Evolutionary conservation across 2,329 filamentous ascomycete genomes (phyloP).

Genomic region (Rhexocercosporidium sp.): DNA sequence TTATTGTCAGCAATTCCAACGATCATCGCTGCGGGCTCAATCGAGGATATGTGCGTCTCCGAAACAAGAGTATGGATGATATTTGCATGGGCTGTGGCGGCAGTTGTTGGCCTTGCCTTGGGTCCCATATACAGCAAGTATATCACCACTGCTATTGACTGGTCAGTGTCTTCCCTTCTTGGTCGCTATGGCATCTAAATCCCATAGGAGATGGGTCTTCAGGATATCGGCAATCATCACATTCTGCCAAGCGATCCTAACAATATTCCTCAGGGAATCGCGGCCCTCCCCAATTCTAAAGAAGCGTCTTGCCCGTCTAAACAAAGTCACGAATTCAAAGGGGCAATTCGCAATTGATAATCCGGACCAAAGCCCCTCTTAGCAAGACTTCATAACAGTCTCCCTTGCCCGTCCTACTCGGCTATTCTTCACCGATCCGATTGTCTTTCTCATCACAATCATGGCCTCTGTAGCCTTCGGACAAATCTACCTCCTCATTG

Average conservation of each 20-base stretch:
- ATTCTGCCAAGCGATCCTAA: conserved; percentile 42
- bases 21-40: conserved; percentile 51
- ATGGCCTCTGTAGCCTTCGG: conserved; percentile 51
- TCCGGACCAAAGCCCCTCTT: background rate
- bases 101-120: conserved; percentile 49
- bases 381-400: background rate
- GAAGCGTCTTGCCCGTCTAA: conserved; percentile 42
- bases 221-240: conserved; percentile 49
- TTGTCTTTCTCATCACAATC: conserved; percentile 49
- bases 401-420: conserved; percentile 2
- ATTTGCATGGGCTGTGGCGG: conserved; percentile 49
- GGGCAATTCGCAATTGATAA: conserved; percentile 34
- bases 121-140: conserved; percentile 52
- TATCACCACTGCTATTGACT: conserved; percentile 33
- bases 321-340: conserved; percentile 34
- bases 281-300: conserved; percentile 48
- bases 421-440: conserved; percentile 52
- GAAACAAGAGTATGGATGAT: conserved; percentile 52
- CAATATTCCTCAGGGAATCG: conserved; percentile 48
- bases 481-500: conserved; percentile 53
- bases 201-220: conserved; percentile 50
- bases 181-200: conserved; percentile 2
- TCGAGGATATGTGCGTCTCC: conserved; percentile 54
- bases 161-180: conserved; percentile 12
- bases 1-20: conserved; percentile 52